These are phyloP conservation scores for Agapanthus africanus DNA, from an alignment of 106 monocot genomes.

Conservation along the genomic window DNA sequence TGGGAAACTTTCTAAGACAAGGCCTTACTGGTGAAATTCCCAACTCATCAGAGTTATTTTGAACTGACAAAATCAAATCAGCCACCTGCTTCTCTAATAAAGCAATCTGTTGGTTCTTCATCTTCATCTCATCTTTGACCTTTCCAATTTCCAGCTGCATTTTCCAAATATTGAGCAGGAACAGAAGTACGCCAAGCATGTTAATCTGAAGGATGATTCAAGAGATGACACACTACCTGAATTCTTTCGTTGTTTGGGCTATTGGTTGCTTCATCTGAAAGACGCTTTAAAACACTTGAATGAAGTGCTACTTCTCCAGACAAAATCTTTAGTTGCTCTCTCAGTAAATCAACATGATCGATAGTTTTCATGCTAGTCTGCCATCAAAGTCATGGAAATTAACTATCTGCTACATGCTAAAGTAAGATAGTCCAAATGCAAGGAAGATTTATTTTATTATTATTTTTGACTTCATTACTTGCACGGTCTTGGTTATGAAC, in stretches of 20 bases:
- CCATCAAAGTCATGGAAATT: not conserved
- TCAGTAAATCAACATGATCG: slow-evolving; percentile 74
- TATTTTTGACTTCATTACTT: not conserved
- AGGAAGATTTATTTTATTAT: not conserved
- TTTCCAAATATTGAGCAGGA: not conserved
- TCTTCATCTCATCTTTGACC: slow-evolving; percentile 64
- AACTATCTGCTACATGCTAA: not conserved
- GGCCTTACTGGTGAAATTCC: slow-evolving; percentile 38
- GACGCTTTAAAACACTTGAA: slow-evolving; percentile 70
- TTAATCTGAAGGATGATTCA: not conserved
- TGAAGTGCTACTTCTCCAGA: slow-evolving; percentile 89
- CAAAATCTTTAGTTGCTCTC: slow-evolving; percentile 79
- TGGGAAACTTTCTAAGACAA: not conserved
- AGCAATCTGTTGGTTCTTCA: slow-evolving; percentile 66
- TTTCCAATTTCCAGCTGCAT: slow-evolving; percentile 73
- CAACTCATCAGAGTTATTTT: slow-evolving; percentile 38
- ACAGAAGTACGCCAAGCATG: not conserved
- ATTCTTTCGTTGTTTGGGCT: slow-evolving; percentile 71
- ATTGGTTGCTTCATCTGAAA: slow-evolving; percentile 67
- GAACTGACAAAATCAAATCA: slow-evolving; percentile 31
- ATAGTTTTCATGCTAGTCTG: slow-evolving; percentile 65
- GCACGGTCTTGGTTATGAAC: not conserved
- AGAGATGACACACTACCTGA: slow-evolving; percentile 43
- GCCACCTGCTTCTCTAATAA: slow-evolving; percentile 71
- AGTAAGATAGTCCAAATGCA: not conserved